Conservation (phyloP, 257 asterid species). For the Solanum tacnaense region DNA sequence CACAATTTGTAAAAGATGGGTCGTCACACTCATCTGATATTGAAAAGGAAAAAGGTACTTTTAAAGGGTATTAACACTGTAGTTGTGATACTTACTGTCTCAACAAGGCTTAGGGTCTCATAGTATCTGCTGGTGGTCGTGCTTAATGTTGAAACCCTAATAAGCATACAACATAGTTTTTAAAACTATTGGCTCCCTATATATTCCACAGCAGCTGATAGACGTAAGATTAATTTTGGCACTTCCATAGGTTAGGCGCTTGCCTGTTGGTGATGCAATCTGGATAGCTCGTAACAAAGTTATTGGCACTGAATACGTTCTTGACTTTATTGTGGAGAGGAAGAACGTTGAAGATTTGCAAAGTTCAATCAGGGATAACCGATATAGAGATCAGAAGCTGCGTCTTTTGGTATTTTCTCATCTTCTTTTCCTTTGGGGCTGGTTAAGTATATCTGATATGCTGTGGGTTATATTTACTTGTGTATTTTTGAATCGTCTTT, state of each 20-base stretch:
- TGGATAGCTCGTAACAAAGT: conserved; percentile 87
- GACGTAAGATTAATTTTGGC: neutral
- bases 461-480: neutral
- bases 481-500: neutral
- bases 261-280: conserved; percentile 93
- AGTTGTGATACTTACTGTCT: neutral
- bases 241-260: conserved; percentile 56
- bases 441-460: neutral
- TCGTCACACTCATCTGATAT: neutral
- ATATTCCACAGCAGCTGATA: neutral
- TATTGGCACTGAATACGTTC: conserved; percentile 64
- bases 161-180: neutral
- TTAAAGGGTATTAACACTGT: neutral
- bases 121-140: neutral
- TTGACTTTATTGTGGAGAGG: conserved; percentile 96
- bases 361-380: conserved; percentile 75
- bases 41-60: neutral
- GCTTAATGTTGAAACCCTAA: neutral
- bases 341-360: conserved; percentile 93
- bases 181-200: neutral
- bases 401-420: conserved; percentile 59
- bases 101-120: neutral
- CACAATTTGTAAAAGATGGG: neutral
- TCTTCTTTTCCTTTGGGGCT: neutral
- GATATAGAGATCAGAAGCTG: conserved; percentile 93